These are phyloP conservation scores for Blastobotrys americana DNA, from an alignment of 805 yeast species.

Conservation along the genomic window DNA sequence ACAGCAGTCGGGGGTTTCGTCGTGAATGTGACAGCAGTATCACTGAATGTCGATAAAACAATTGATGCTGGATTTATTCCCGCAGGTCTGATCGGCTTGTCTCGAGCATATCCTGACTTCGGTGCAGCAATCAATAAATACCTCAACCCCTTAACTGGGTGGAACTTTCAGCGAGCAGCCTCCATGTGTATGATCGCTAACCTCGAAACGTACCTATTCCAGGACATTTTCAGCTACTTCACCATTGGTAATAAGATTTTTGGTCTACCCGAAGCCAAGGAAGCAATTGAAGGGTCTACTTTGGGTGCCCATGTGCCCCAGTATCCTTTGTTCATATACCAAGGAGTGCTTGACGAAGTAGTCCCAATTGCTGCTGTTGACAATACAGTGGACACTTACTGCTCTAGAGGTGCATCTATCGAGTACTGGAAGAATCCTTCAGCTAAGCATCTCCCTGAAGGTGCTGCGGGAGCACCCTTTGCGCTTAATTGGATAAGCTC, in stretches of 20 bases:
- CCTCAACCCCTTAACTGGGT: constrained; percentile 8
- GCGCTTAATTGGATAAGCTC: background rate
- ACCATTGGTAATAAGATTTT: constrained; percentile 16
- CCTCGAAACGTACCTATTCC: constrained; percentile 9
- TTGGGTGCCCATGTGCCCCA: constrained; percentile 22
- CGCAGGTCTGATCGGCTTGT: constrained; percentile 23
- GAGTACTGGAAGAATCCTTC: constrained; percentile 6
- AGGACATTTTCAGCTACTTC: constrained; percentile 18
- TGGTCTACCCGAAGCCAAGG: constrained; percentile 7
- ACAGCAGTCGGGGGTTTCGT: constrained; percentile 23
- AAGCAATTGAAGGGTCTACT: constrained; percentile 16
- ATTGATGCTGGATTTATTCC: constrained; percentile 20
- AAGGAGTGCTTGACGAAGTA: constrained; percentile 23
- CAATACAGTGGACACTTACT: constrained; percentile 11
- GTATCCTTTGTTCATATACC: constrained; percentile 23
- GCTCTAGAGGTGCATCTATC: constrained; percentile 14
- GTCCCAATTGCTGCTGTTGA: constrained; percentile 17
- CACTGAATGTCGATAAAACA: constrained; percentile 13
- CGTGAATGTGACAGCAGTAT: constrained; percentile 17
- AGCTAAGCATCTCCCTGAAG: background rate
- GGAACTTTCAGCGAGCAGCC: constrained; percentile 3
- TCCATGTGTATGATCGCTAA: constrained; percentile 15
- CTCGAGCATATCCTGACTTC: constrained; percentile 19
- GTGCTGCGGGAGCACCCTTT: background rate
- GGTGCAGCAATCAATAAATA: constrained; percentile 6